Conservation (phyloP, 1,139 yeast species). For the Yamadazyma taylorii region DNA sequence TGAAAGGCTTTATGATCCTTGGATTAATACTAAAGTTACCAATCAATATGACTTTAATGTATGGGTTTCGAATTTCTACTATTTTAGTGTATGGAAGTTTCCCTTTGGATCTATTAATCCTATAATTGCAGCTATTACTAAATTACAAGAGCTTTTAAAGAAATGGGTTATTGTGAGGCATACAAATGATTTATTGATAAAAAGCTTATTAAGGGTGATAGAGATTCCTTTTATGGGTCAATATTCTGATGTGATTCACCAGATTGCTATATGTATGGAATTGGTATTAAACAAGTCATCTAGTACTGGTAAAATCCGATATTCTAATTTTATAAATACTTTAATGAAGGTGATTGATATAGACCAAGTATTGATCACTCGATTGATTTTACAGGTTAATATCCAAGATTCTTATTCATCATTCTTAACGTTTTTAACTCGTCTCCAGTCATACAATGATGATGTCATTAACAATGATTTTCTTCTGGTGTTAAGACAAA, state of each 20-base stretch:
- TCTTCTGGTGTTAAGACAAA: slow-evolving; percentile 1
- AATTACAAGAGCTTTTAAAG: not conserved
- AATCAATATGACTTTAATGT: slow-evolving; percentile 10
- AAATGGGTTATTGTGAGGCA: not conserved
- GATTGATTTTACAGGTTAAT: slow-evolving; percentile 22
- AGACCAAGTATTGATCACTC: slow-evolving; percentile 3
- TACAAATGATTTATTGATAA: not conserved
- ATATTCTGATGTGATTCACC: not conserved
- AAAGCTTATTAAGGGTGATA: not conserved
- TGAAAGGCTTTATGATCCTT: slow-evolving; percentile 8
- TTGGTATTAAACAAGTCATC: not conserved
- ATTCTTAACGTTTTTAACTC: slow-evolving; percentile 21
- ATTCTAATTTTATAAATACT: slow-evolving; percentile 11
- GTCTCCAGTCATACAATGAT: not conserved
- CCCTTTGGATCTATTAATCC: slow-evolving; percentile 2
- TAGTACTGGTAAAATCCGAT: slow-evolving; percentile 2
- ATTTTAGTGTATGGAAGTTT: slow-evolving; percentile 10
- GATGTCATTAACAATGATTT: no score
- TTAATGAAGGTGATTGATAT: slow-evolving; percentile 3
- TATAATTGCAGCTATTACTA: not conserved
- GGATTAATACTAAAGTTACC: slow-evolving; percentile 7
- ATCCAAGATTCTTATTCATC: slow-evolving; percentile 16
- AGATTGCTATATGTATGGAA: not conserved
- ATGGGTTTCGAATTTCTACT: slow-evolving; percentile 11
- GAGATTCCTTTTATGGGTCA: not conserved